Evolutionary conservation across 129 eudicot species (phyloP).

Genomic region (Tagetes patula): DNA sequence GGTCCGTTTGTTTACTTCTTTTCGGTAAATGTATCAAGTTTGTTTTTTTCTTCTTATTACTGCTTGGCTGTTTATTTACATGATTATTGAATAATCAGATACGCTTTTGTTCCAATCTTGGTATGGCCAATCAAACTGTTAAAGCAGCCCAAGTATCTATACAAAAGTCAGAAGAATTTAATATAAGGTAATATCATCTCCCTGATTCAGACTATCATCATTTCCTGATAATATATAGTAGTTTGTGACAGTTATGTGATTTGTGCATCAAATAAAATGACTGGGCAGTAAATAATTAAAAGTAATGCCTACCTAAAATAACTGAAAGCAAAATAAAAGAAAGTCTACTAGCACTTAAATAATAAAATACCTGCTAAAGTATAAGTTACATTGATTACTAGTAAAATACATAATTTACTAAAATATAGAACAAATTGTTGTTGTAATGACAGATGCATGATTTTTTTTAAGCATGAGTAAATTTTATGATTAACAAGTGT

Average conservation of each 20-base stretch:
- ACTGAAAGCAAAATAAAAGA: not conserved
- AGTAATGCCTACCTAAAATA: not conserved
- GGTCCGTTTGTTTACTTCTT: slow-evolving; percentile 40
- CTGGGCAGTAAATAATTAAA: not conserved
- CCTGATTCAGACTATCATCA: not conserved
- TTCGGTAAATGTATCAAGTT: not conserved
- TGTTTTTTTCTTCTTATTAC: slow-evolving; percentile 2
- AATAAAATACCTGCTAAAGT: not conserved
- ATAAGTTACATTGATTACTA: not conserved
- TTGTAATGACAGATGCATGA: too few relatives aligned
- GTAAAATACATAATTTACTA: not conserved
- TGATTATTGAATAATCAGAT: slow-evolving; percentile 44
- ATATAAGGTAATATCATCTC: slow-evolving; percentile 57
- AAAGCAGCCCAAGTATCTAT: slow-evolving; percentile 96
- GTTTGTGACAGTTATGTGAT: not conserved
- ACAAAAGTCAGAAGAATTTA: slow-evolving; percentile 69
- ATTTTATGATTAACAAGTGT: too few relatives aligned
- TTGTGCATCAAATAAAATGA: not conserved
- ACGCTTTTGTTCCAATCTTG: slow-evolving; percentile 94
- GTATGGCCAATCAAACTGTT: slow-evolving; percentile 76
- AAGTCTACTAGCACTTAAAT: not conserved
- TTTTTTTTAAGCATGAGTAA: too few relatives aligned
- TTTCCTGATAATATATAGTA: not conserved
- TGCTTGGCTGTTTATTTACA: not conserved
- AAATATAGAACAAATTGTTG: too few relatives aligned